Evolutionary conservation across 306 rosid species (phyloP).

Genomic region (Leucaena leucocephala): DNA sequence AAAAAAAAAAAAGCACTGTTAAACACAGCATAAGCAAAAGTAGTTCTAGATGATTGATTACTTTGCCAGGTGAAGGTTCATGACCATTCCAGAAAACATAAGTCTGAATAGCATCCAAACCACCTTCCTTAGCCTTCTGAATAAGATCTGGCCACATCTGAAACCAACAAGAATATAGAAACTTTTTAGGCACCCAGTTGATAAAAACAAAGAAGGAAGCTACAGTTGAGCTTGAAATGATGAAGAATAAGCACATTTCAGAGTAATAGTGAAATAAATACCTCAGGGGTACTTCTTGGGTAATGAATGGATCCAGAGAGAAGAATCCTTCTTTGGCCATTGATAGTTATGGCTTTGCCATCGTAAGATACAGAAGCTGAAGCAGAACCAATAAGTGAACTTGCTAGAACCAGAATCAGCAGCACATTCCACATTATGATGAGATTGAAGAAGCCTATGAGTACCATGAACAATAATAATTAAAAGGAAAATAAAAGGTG

Average conservation of each 20-base stretch:
- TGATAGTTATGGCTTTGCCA: conserved; percentile 79
- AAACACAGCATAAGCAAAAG: conserved; percentile 29
- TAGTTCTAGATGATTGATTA: conserved; percentile 41
- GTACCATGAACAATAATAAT: conserved; percentile 12
- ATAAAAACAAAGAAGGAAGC: conserved; percentile 30
- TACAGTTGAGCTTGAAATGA: background rate
- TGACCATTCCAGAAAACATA: conserved; percentile 99
- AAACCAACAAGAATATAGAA: conserved; percentile 26
- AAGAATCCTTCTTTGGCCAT: conserved; percentile 93
- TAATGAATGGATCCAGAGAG: conserved; percentile 99
- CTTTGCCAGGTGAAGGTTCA: conserved; percentile 90
- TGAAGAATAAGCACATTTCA: conserved; percentile 47
- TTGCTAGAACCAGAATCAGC: conserved; percentile 37
- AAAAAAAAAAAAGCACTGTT: conserved; percentile 12
- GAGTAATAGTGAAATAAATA: conserved; percentile 26
- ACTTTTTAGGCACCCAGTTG: conserved; percentile 42
- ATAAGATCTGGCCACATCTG: conserved; percentile 99
- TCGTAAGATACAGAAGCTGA: conserved; percentile 89
- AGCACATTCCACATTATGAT: conserved; percentile 60
- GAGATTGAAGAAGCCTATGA: conserved; percentile 58
- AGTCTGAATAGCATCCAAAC: conserved; percentile 95
- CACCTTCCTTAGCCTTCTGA: conserved; percentile 97
- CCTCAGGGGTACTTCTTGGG: conserved; percentile 99
- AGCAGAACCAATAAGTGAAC: conserved; percentile 49
- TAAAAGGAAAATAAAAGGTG: background rate